These are phyloP conservation scores for Arthrobotrys entomopaga DNA, from an alignment of 2,329 filamentous ascomycete genomes.

Conservation along the genomic window DNA sequence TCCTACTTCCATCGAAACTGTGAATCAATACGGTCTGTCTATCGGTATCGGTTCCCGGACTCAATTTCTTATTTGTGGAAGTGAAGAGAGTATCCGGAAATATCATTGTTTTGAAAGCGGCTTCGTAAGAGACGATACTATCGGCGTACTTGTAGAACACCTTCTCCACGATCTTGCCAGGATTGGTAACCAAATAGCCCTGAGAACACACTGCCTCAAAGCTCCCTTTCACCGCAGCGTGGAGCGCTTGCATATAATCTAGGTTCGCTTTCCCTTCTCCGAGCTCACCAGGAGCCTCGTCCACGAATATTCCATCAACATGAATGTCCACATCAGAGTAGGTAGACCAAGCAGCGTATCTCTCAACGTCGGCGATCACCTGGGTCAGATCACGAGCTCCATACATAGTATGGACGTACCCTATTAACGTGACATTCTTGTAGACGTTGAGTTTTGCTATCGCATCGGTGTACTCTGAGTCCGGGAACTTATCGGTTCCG, in stretches of 20 bases:
- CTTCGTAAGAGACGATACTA: slow-evolving; percentile 45
- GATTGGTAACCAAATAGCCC: slow-evolving; percentile 42
- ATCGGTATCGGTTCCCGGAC: slow-evolving; percentile 15
- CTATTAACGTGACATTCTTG: slow-evolving; percentile 62
- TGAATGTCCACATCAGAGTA: slow-evolving; percentile 57
- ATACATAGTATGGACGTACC: slow-evolving; percentile 63
- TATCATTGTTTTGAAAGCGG: slow-evolving; percentile 45
- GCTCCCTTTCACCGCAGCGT: slow-evolving; percentile 15
- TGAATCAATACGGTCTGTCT: slow-evolving; percentile 45
- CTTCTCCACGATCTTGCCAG: slow-evolving; percentile 39
- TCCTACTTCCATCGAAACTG: slow-evolving; percentile 43
- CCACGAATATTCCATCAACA: slow-evolving; percentile 63
- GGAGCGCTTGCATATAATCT: slow-evolving; percentile 28
- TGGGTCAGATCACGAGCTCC: slow-evolving; percentile 59
- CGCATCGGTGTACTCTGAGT: slow-evolving; percentile 61
- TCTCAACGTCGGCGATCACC: slow-evolving; percentile 61
- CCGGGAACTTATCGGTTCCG: slow-evolving; percentile 60
- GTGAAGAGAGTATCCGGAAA: slow-evolving; percentile 47
- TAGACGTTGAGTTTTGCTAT: slow-evolving; percentile 62
- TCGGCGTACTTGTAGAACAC: slow-evolving; percentile 42
- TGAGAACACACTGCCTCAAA: slow-evolving; percentile 27
- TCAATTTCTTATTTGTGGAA: slow-evolving; percentile 31
- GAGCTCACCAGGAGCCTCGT: slow-evolving; percentile 60
- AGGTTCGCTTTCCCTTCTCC: slow-evolving; percentile 33
- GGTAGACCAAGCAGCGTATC: slow-evolving; percentile 62